Conservation (phyloP, 805 yeast species). For the Sugiyamaella americana region DNA sequence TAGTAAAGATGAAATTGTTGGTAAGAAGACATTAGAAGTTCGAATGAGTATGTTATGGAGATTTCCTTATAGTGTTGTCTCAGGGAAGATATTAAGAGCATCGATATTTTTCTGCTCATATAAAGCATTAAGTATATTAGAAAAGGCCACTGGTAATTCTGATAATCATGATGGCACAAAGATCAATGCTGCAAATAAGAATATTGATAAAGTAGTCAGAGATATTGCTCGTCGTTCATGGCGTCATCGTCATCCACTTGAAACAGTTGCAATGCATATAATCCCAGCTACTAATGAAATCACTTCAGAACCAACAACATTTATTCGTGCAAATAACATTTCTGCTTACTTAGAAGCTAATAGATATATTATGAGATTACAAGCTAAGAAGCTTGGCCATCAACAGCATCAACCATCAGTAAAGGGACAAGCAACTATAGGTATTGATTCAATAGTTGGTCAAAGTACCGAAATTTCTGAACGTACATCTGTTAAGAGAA, state of each 20-base stretch:
- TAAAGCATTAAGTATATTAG: slow-evolving; percentile 48
- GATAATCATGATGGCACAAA: slow-evolving; percentile 11
- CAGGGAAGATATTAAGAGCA: slow-evolving; percentile 69
- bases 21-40: slow-evolving; percentile 63
- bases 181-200: neutral
- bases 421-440: slow-evolving; percentile 58
- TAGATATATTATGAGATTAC: slow-evolving; percentile 57
- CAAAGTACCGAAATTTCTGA: slow-evolving; percentile 64
- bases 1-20: slow-evolving; percentile 60
- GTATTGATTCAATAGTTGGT: slow-evolving; percentile 81
- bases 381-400: slow-evolving; percentile 24
- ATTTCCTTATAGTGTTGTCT: slow-evolving; percentile 69
- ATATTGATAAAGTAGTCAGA: slow-evolving; percentile 47
- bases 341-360: slow-evolving; percentile 87
- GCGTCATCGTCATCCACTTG: slow-evolving; percentile 59
- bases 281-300: slow-evolving; percentile 43
- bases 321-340: slow-evolving; percentile 71
- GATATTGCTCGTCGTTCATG: slow-evolving; percentile 89
- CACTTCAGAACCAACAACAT: slow-evolving; percentile 42
- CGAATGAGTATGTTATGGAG: slow-evolving; percentile 90
- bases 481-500: slow-evolving; percentile 76
- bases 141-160: slow-evolving; percentile 27
- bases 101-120: slow-evolving; percentile 61
- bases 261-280: slow-evolving; percentile 61
- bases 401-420: slow-evolving; percentile 15